These are phyloP conservation scores for Pichia exigua DNA, from an alignment of 805 yeast species.

Conservation along the genomic window DNA sequence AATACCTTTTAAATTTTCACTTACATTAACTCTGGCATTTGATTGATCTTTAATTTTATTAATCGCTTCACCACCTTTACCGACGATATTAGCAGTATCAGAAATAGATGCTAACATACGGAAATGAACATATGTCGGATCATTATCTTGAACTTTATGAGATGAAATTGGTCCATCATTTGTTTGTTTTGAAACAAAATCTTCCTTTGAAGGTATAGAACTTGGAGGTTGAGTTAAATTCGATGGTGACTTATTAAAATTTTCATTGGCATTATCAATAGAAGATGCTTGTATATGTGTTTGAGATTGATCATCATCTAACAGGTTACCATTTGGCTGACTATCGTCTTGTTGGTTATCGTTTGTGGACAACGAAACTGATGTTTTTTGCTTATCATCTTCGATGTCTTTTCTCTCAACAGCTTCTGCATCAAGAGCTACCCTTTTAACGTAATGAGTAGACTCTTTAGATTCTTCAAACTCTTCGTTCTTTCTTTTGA, in stretches of 20 bases:
- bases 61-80: conserved; percentile 73
- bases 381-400: conserved; percentile 36
- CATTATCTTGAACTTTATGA: conserved; percentile 30
- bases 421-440: conserved; percentile 61
- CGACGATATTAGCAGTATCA: conserved; percentile 70
- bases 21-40: conserved; percentile 57
- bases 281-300: neutral
- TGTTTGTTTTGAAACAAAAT: neutral
- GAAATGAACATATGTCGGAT: conserved; percentile 56
- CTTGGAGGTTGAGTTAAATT: conserved; percentile 1
- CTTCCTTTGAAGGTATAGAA: conserved; percentile 4
- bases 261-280: neutral
- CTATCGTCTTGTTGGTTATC: neutral
- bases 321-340: neutral
- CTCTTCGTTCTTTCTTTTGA: conserved; percentile 68
- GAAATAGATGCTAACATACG: conserved; percentile 70
- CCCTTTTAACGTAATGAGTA: conserved; percentile 53
- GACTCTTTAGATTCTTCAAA: conserved; percentile 24
- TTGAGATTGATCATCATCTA: neutral
- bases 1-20: conserved; percentile 63
- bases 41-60: conserved; percentile 56
- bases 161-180: conserved; percentile 16
- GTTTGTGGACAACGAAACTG: conserved; percentile 26
- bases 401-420: conserved; percentile 35
- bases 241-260: neutral